Conservation (phyloP, 2,329 filamentous ascomycete genomes). For the Knoxdaviesia proteae region DNA sequence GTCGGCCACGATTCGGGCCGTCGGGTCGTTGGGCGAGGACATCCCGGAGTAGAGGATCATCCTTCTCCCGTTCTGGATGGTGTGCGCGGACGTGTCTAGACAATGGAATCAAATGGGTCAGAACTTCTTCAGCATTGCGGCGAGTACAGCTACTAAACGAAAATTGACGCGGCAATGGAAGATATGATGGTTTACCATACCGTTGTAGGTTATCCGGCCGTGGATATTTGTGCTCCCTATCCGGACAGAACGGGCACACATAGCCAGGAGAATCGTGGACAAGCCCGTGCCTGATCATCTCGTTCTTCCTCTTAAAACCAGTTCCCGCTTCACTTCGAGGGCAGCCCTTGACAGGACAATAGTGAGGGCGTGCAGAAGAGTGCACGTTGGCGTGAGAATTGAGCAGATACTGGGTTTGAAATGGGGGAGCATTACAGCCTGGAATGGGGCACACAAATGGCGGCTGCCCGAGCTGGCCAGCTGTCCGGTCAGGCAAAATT, state of each 20-base stretch:
- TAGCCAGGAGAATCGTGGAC: constrained; percentile 92
- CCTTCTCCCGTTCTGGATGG: constrained; percentile 73
- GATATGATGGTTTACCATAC: constrained; percentile 23
- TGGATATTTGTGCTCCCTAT: constrained; percentile 84
- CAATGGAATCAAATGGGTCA: background rate
- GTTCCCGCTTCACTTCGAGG: constrained; percentile 42
- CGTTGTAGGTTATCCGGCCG: constrained; percentile 89
- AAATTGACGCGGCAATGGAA: background rate
- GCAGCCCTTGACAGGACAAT: constrained; percentile 41
- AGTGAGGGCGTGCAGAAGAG: constrained; percentile 43
- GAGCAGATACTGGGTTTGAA: constrained; percentile 57
- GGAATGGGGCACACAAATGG: constrained; percentile 9
- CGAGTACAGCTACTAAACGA: background rate
- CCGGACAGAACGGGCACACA: constrained; percentile 86
- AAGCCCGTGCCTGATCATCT: constrained; percentile 58
- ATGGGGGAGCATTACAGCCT: constrained; percentile 51
- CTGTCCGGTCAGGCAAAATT: too few species aligned
- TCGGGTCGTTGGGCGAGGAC: constrained; percentile 74
- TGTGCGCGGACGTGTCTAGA: constrained; percentile 81
- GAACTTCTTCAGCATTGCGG: background rate
- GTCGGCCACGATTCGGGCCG: constrained; percentile 60
- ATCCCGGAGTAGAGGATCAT: constrained; percentile 60
- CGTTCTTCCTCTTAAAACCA: constrained; percentile 52
- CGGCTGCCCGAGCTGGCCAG: background rate
- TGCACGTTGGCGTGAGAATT: constrained; percentile 64